Conservation (phyloP, 2,329 filamentous ascomycete genomes). For the Penicillium hordei region DNA sequence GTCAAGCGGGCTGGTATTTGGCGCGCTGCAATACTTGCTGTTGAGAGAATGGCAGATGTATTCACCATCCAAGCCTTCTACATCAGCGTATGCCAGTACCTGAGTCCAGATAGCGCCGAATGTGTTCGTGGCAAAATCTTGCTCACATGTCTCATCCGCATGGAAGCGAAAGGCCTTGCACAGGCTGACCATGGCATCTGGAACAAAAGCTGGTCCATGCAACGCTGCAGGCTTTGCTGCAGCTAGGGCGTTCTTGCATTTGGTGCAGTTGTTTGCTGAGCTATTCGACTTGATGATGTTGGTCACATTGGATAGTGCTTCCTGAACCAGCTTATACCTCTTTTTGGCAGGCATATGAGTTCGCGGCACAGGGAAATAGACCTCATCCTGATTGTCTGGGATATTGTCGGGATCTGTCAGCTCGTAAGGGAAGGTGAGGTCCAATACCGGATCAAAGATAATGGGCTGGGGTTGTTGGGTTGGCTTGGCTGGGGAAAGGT, state of each 20-base stretch:
- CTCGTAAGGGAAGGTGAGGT: constrained; percentile 55
- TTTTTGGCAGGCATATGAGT: constrained; percentile 45
- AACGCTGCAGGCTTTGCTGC: constrained; percentile 54
- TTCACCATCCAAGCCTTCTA: constrained; percentile 55
- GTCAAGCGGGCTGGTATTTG: constrained; percentile 48
- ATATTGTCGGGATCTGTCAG: constrained; percentile 56
- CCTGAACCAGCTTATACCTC: constrained; percentile 46
- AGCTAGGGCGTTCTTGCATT: constrained; percentile 53
- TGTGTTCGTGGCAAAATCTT: constrained; percentile 48
- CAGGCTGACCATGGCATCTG: constrained; percentile 52
- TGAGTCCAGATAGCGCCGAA: constrained; percentile 61
- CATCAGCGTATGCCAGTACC: constrained; percentile 54
- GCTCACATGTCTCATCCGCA: constrained; percentile 50
- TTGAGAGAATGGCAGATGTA: constrained; percentile 58
- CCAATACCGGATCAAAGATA: constrained; percentile 55
- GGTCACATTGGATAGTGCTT: constrained; percentile 46
- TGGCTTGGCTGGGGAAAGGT: constrained; percentile 47
- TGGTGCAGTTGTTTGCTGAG: constrained; percentile 50
- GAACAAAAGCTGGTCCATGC: constrained; percentile 50
- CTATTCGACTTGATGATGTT: constrained; percentile 45
- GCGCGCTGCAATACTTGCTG: constrained; percentile 50
- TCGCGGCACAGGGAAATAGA: constrained; percentile 51
- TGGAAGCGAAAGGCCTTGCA: constrained; percentile 52
- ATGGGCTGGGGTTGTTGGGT: constrained; percentile 56
- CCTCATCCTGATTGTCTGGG: constrained; percentile 52